phyloP scores from a whole-genome alignment of 1,284 basidiomycete genomes.

The Fomitopsis palustris region DNA sequence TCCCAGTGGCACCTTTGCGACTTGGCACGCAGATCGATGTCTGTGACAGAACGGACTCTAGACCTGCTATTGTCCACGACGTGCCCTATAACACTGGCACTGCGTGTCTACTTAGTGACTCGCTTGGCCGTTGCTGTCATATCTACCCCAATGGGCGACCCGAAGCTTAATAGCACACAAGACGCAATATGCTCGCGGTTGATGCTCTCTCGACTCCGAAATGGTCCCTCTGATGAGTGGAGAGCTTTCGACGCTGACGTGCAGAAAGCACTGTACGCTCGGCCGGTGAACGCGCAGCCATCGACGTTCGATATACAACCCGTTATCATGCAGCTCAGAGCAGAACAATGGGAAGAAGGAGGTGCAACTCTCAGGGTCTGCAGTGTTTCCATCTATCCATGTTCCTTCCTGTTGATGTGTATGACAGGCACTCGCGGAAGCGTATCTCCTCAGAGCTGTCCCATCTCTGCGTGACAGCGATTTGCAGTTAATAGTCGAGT shows the following conservation, averaged over 20 bases:
- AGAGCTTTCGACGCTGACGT: conserved; percentile 18
- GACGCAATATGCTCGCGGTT: conserved; percentile 29
- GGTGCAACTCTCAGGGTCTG: conserved; percentile 30
- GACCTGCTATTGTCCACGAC: conserved; percentile 41
- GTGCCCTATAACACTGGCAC: conserved; percentile 31
- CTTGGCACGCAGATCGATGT: conserved; percentile 36
- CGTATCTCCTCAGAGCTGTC: conserved; percentile 13
- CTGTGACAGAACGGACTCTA: conserved; percentile 39
- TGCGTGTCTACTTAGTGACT: conserved; percentile 38
- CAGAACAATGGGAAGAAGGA: conserved; percentile 33
- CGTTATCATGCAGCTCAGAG: conserved; percentile 26
- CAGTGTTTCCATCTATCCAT: not conserved
- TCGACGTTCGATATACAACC: conserved; percentile 26
- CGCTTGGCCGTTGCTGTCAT: conserved; percentile 34
- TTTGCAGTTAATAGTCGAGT: conserved; percentile 4
- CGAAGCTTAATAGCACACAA: conserved; percentile 20
- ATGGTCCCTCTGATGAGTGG: conserved; percentile 22
- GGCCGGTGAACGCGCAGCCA: conserved; percentile 16
- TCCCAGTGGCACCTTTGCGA: conserved; percentile 49
- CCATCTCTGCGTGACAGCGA: conserved; percentile 9
- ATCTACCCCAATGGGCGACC: conserved; percentile 13
- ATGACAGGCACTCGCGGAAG: conserved; percentile 12
- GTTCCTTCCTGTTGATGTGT: not conserved
- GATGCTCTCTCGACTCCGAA: conserved; percentile 27
- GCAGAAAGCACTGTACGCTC: conserved; percentile 9